Evolutionary conservation across 768 basidiomycete species (phyloP), one percentile per base, ranked within the genome.

Genomic region (Leccinum broughii): DNA sequence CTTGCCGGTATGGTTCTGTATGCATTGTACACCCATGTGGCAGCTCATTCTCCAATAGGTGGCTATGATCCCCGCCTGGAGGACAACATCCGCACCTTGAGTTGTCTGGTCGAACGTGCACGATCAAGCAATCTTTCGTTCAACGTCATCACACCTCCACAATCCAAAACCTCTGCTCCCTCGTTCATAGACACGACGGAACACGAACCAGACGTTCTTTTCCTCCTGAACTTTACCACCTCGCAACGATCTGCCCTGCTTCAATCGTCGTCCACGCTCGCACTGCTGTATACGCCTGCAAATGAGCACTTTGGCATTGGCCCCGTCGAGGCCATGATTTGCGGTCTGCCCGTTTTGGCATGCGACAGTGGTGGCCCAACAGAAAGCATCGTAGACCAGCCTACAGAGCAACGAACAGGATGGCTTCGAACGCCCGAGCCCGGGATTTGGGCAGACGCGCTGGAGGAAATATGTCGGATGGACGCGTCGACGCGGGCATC

Each of bases 271-370:
- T 83, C 81, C 5, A 92, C 93, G 0, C 74, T 85, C 15, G 91
- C 85, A 0, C 79, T 98, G 0, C 81, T 99, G 7, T 99, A 99
- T 72, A 99, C 96, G 0, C 97, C 96, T 0, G 78, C 83, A 8
- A 96, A 96, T 72, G 96, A 99, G 68, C 96, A 99, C 72, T 97
- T 98, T 72, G 97, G 96, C 2, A 98, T 99, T 65, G 95, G 89
- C 0, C 96, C 97, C 2, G 84, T 98, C 3, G 96, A 99, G 72
- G 95, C 86, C 0, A 98, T 98, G 94, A 83, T 86, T 8, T 95
- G 91, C 51, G 93, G 94, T 3, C 73, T 98, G 0, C 94, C 95
- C 0, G 89, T 98, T 1, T 76, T 99, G 20, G 95, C 95, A 0
- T 93, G 90, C 66, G 76, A 92, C 69, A 87, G 84, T 59, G 93